These are phyloP conservation scores for Noccaea caerulescens DNA, from an alignment of 345 rosid genomes.

Conservation along the genomic window DNA sequence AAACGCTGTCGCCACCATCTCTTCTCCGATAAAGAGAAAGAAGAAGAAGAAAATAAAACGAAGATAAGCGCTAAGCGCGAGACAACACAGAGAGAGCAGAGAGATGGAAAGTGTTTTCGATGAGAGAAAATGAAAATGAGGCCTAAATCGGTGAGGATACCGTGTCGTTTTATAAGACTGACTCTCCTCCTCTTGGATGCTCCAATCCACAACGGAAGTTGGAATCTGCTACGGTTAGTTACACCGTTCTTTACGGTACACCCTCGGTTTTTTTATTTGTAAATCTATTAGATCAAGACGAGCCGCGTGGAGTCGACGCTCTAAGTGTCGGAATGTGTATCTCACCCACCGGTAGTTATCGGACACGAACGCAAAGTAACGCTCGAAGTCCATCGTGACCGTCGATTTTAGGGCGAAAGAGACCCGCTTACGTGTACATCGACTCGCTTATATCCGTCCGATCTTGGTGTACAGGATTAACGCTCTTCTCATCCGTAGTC, in stretches of 20 bases:
- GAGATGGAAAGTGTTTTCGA: slow-evolving; percentile 3
- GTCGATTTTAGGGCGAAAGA: slow-evolving; percentile 33
- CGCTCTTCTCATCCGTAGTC: slow-evolving; percentile 2
- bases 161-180: slow-evolving; percentile 46
- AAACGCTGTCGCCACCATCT: slow-evolving; percentile 53
- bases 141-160: slow-evolving; percentile 28
- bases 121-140: slow-evolving; percentile 6
- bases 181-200: slow-evolving; percentile 29
- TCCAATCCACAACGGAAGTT: slow-evolving; percentile 17
- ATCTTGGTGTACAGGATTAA: slow-evolving; percentile 14
- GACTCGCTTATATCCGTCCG: slow-evolving; percentile 26
- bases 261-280: neutral
- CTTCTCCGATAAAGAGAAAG: slow-evolving; percentile 1
- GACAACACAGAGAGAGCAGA: slow-evolving; percentile 4
- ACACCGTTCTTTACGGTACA: slow-evolving; percentile 22
- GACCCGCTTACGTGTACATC: slow-evolving; percentile 5
- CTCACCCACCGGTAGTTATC: slow-evolving; percentile 18
- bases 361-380: slow-evolving; percentile 24
- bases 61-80: slow-evolving; percentile 30
- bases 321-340: slow-evolving; percentile 14
- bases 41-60: neutral
- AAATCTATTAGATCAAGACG: neutral
- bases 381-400: neutral
- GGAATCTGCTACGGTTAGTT: slow-evolving; percentile 29
- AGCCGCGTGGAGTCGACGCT: slow-evolving; percentile 33